phyloP scores from a whole-genome alignment of 192 early-diverging fungal species.

The Backusella tuberculispora region DNA sequence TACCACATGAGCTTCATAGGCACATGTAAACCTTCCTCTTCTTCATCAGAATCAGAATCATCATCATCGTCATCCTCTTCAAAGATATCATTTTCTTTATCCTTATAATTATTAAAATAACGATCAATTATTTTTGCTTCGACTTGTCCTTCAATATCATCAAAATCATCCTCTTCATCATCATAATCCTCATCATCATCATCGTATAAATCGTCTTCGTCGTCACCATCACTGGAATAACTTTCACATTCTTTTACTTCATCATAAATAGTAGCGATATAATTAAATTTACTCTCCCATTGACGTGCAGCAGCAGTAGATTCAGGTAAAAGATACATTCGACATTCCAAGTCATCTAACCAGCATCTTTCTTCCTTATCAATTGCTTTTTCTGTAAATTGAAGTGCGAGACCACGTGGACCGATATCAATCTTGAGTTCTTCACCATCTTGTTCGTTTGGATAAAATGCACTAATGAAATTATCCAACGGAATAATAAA shows the following conservation, averaged over 20 bases:
- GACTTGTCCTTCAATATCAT: not conserved
- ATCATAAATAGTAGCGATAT: conserved; percentile 32
- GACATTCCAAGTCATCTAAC: conserved; percentile 27
- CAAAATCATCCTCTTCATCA: not conserved
- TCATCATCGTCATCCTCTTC: not conserved
- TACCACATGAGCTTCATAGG: conserved; percentile 23
- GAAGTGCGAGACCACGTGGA: conserved; percentile 27
- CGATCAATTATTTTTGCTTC: not conserved
- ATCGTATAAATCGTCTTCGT: conserved; percentile 12
- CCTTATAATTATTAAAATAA: not conserved
- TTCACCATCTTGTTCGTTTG: conserved; percentile 28
- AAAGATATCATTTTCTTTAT: not conserved
- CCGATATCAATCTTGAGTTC: conserved; percentile 26
- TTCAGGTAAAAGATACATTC: conserved; percentile 40
- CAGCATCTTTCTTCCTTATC: not conserved
- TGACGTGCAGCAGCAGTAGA: conserved; percentile 21
- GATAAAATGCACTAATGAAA: conserved; percentile 25
- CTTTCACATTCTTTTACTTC: conserved; percentile 17
- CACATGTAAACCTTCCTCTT: not conserved
- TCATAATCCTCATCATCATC: not conserved
- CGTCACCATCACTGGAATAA: not conserved
- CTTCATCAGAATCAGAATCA: not conserved
- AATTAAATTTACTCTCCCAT: conserved; percentile 33
- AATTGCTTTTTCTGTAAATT: conserved; percentile 29
- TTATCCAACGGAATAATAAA: conserved; percentile 36